These are phyloP conservation scores for Pythium oligandrum DNA, from an alignment of 352 stramenopile species.

Conservation along the genomic window DNA sequence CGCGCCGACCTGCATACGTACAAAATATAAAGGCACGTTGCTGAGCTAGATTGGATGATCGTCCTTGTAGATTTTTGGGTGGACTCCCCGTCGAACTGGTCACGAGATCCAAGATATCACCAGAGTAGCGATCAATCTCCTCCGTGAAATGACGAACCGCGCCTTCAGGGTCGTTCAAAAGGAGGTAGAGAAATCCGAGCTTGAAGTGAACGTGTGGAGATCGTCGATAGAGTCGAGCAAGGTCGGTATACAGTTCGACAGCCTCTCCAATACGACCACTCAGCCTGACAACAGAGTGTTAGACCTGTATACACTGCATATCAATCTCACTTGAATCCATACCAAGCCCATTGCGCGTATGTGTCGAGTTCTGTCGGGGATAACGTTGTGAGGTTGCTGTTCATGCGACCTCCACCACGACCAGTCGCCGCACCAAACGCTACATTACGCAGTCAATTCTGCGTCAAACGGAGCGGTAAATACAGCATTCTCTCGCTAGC, in stretches of 20 bases:
- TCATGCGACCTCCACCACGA: conserved; percentile 4
- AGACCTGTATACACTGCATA: too few relatives aligned
- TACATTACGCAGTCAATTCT: too few relatives aligned
- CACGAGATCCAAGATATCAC: conserved; percentile 1
- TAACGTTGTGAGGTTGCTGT: conserved; percentile 7
- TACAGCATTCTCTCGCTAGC: too few relatives aligned
- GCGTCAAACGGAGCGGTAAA: too few relatives aligned
- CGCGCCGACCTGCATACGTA: conserved; percentile 30
- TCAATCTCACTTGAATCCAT: neutral
- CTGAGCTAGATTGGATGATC: neutral
- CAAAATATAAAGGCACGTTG: conserved; percentile 41
- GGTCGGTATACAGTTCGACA: conserved; percentile 41
- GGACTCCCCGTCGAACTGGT: too few relatives aligned
- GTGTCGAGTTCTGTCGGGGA: conserved; percentile 33
- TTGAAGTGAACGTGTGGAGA: conserved; percentile 58
- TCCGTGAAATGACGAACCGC: conserved; percentile 33
- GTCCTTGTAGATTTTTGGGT: too few relatives aligned
- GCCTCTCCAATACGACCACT: conserved; percentile 38
- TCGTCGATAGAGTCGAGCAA: conserved; percentile 27
- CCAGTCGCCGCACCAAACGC: too few relatives aligned
- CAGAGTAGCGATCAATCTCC: conserved; percentile 31
- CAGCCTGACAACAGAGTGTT: conserved; percentile 15
- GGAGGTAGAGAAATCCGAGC: conserved; percentile 40
- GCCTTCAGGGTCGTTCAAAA: conserved; percentile 21
- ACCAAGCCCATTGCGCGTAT: conserved; percentile 49